Conservation (phyloP, 2,329 filamentous ascomycete species). For the Paraconiothyrium sp. region DNA sequence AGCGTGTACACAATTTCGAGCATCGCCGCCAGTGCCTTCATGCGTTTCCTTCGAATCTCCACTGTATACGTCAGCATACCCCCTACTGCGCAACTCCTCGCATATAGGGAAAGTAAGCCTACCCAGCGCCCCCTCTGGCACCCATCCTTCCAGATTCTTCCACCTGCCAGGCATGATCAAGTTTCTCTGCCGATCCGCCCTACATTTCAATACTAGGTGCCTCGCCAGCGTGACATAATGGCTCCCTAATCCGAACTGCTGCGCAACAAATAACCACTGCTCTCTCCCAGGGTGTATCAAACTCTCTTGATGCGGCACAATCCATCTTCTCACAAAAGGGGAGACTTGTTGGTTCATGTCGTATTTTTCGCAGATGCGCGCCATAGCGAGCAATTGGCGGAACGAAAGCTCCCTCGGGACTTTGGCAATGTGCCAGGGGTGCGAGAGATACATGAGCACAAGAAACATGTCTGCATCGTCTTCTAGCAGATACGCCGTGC, state of each 20-base stretch:
- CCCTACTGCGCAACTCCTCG: not conserved
- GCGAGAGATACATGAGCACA: slow-evolving; percentile 46
- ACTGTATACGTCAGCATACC: slow-evolving; percentile 10
- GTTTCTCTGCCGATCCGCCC: slow-evolving; percentile 8
- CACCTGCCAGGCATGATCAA: slow-evolving; percentile 14
- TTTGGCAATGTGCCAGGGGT: slow-evolving; percentile 31
- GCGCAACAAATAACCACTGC: slow-evolving; percentile 38
- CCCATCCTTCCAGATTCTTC: slow-evolving; percentile 9
- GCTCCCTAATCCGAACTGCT: slow-evolving; percentile 33
- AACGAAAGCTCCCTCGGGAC: slow-evolving; percentile 38
- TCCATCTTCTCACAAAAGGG: slow-evolving; percentile 25
- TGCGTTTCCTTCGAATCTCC: slow-evolving; percentile 11
- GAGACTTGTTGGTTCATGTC: slow-evolving; percentile 24
- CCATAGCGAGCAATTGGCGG: slow-evolving; percentile 35
- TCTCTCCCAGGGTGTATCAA: slow-evolving; percentile 26
- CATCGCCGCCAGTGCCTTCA: slow-evolving; percentile 13
- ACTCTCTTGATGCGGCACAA: slow-evolving; percentile 16
- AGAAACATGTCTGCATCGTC: slow-evolving; percentile 44
- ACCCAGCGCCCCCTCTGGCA: slow-evolving; percentile 19
- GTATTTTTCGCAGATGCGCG: slow-evolving; percentile 41
- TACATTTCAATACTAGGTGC: slow-evolving; percentile 20
- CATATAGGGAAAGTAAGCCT: not conserved
- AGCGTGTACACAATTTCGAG: slow-evolving; percentile 18
- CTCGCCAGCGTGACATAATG: slow-evolving; percentile 29
- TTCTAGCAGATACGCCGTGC: slow-evolving; percentile 23